A percentile compares a stretch with the other conserved stretches of the same genome.
These are phyloP conservation scores for Saccharum spontaneum DNA, from an alignment of 176 grass and related monocot species.

Conservation along the genomic window DNA sequence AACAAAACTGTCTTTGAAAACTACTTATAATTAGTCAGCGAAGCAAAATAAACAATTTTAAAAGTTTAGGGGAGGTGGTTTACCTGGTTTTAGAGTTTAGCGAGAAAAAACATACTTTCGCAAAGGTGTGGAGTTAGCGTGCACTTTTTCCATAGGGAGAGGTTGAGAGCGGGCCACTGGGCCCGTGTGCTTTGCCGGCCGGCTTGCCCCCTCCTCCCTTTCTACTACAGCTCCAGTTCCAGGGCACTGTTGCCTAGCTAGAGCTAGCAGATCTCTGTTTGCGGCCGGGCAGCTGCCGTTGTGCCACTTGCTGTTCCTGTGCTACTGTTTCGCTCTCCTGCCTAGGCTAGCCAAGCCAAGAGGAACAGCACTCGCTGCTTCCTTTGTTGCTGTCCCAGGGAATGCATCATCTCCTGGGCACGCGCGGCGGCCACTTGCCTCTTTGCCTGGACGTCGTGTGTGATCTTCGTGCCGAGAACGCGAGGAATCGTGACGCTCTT, in stretches of 20 bases:
- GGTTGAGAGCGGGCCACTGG: background rate
- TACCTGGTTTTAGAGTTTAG: too few species aligned
- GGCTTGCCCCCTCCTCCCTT: background rate
- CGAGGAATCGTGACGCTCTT: background rate
- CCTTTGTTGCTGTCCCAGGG: too few species aligned
- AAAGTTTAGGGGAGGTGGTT: too few species aligned
- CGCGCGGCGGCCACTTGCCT: background rate
- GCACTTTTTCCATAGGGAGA: too few species aligned
- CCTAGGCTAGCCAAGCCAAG: too few species aligned
- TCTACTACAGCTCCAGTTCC: background rate
- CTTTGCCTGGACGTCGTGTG: background rate
- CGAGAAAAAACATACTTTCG: too few species aligned
- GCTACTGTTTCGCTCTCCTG: background rate
- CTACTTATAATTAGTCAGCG: too few species aligned
- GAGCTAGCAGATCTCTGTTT: background rate
- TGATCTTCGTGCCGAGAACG: background rate
- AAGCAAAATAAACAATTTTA: too few species aligned
- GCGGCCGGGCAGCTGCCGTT: background rate
- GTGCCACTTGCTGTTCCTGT: background rate
- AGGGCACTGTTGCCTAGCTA: background rate
- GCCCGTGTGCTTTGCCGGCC: background rate
- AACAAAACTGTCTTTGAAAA: too few species aligned
- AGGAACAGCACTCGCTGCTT: too few species aligned
- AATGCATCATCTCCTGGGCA: background rate
- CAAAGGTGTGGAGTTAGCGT: too few species aligned